Conservation (phyloP, 345 rosid genomes). For the Syzygium oleosum region DNA sequence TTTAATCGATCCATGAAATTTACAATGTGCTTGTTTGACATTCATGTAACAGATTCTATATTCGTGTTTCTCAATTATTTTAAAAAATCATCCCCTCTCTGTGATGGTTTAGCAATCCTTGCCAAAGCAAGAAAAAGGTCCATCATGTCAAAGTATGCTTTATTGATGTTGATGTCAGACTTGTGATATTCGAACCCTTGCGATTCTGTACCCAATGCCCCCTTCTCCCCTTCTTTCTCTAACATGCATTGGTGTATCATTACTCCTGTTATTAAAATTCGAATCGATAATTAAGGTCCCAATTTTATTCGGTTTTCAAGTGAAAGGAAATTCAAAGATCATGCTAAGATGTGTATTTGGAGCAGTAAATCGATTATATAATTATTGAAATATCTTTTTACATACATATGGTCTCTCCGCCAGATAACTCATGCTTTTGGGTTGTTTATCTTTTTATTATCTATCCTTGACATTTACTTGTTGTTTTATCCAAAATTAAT, state of each 20-base stretch:
- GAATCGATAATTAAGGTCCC: background rate
- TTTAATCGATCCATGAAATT: too few species aligned
- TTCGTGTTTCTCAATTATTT: too few species aligned
- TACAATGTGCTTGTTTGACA: background rate
- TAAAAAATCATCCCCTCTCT: background rate
- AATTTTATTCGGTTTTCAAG: background rate
- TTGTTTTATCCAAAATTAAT: too few species aligned
- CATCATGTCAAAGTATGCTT: background rate
- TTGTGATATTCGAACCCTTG: background rate
- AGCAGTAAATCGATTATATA: too few species aligned
- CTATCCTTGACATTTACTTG: background rate
- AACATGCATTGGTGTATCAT: background rate
- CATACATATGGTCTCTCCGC: background rate
- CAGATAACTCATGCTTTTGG: background rate
- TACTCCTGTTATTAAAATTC: background rate
- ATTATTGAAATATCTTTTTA: too few species aligned
- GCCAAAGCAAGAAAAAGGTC: background rate
- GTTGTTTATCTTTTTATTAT: too few species aligned
- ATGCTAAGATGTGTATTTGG: fast-evolving
- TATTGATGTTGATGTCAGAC: background rate
- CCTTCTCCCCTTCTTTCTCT: background rate
- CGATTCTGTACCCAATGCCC: background rate
- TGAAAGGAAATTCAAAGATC: background rate
- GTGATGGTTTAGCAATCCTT: background rate
- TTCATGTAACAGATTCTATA: background rate